Base-by-base conservation (phyloP, 2,329 filamentous ascomycete species). In the Fusarium pininemorale region DNA sequence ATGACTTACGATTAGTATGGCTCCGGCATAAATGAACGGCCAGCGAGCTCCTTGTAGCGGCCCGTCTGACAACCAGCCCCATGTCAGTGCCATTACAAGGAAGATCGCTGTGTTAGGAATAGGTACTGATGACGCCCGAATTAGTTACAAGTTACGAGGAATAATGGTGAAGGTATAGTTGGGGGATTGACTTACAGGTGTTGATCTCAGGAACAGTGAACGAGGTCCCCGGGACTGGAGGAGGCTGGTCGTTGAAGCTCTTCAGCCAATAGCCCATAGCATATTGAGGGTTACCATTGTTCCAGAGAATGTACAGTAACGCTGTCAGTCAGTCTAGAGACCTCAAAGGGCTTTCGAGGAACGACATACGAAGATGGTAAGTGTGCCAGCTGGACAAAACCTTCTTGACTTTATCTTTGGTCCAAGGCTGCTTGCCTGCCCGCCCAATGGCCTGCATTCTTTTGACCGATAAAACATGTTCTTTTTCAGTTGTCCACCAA, bases 401-500 rank as follows among this genome's bases (percentile, higher is more conserved):
- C 2, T 41, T 59, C 28, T 58, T 66, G 10, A 61, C 20, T 30
- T 69, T 75, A 13, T 42, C 56, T 37, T 38, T 69, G 4, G 72
- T 73, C 73, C 72, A 75, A 7, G 67, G 65, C 10, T 71, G 50
- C 26, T 71, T 75, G 4, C 72, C 72, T 10, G 69, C 70, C 1
- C 72, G 72, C 5, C 72, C 73, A 15, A 73, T 54, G 0, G 69
- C 37, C 18, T 42, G 48, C 55, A 61, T 61, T 30, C 62, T 64
- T 12, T 58, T 73, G 13, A 74, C 35, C 0, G 68, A 70, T 13
- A 79, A 69, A 32, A 76, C 59, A 12, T 78, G 77, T 22, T 79
- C 76, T 5, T 65, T 57, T 26, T 76, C 63, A 12, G 67, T 78
- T 6, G 79, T 65, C 78, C 78, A 80, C 77, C 77, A 80, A 30